Evolutionary conservation across 2,329 filamentous ascomycete genomes (phyloP), one percentile per base, ranked within the genome.

Genomic region (Monascus ruber): DNA sequence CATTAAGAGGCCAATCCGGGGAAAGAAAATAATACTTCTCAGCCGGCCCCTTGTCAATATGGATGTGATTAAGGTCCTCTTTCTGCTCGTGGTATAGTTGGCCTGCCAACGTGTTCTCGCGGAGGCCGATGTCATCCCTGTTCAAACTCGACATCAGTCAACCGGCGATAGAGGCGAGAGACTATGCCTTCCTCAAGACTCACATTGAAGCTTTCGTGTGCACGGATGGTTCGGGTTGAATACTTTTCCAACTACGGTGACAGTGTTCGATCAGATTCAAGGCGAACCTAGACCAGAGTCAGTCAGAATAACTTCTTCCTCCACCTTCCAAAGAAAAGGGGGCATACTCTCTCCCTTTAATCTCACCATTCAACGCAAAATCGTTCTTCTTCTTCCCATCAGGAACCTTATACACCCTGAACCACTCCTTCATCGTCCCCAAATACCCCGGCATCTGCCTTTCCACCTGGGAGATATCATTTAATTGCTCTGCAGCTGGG

Each of bases 331-430:
- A 10, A 26, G 6, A 4, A 26, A n/a, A 36, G 31, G 24, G 6
- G 3, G 5, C 24, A 5, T 25, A 17, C 42, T 32, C 28, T 29
- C 9, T 31, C 28, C 39, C 40, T 24, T 39, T 48, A 58, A 39
- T 33, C 9, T 39, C 31, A 26, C 87, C 84, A 59, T 78, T 85
- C 59, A 77, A 91, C 47, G 75, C 72, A 50, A 79, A 82, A 45
- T 76, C 74, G 61, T 91, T 93, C 76, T 89, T 89, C 64, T 85
- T 85, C 34, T 91, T 93, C 72, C 81, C 79, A 25, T 63, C 73
- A 24, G 86, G 85, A 66, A 94, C 93, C 76, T 94, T 94, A 80
- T 94, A 94, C 76, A 93, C 91, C 64, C 86, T 83, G 83, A 94
- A 94, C 86, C 86, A 94, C 73, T 93, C 86, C 62, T 93, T 93